phyloP scores from a whole-genome alignment of 164 flowering plant genomes.

The Stephania yunnanensis region DNA sequence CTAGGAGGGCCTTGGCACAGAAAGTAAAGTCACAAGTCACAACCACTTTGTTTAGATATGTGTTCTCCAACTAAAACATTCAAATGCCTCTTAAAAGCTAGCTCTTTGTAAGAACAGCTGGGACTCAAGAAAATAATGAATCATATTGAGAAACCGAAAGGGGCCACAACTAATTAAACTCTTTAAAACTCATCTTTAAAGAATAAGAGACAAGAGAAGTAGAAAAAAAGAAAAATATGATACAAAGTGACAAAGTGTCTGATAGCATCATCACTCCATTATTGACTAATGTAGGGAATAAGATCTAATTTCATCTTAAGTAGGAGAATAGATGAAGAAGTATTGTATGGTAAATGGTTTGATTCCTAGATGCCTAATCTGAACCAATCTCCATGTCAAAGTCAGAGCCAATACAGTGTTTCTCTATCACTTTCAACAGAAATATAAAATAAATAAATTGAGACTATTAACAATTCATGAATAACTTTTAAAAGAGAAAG shows the following conservation, averaged over 20 bases:
- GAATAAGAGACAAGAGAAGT: neutral
- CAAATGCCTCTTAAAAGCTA: conserved; percentile 2
- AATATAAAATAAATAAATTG: too few relatives aligned
- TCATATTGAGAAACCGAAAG: neutral
- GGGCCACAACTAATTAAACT: neutral
- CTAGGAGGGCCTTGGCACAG: conserved; percentile 14
- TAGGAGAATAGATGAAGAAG: neutral
- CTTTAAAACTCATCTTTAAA: neutral
- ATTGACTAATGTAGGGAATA: neutral
- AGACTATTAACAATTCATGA: too few relatives aligned
- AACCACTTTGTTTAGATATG: conserved; percentile 12
- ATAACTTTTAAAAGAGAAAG: too few relatives aligned
- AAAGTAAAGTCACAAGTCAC: conserved; percentile 32
- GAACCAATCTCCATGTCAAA: neutral
- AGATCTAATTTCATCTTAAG: neutral
- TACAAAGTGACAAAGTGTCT: neutral
- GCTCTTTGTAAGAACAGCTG: conserved; percentile 4
- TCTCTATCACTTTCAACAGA: too few relatives aligned
- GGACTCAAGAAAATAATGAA: neutral
- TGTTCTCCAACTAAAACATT: conserved; percentile 17
- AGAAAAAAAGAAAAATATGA: neutral
- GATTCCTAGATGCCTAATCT: neutral
- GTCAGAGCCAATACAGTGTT: neutral
- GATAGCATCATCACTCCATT: neutral
- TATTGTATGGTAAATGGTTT: neutral